Conservation (phyloP, 345 rosid species). For the Salix udensis region DNA sequence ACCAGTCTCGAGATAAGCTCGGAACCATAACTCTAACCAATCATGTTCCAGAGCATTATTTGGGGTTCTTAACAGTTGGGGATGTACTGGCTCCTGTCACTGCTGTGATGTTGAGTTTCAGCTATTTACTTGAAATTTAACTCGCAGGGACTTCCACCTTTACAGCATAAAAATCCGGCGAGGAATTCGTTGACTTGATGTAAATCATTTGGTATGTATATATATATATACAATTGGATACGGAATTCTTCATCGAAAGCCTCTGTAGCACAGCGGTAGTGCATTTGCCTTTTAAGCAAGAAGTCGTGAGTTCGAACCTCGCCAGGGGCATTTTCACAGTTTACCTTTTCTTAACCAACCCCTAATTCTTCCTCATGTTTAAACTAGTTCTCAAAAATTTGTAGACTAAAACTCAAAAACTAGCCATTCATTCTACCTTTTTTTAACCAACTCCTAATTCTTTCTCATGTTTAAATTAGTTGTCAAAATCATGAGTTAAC, state of each 20-base stretch:
- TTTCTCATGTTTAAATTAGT: too few relatives aligned
- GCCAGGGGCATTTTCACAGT: neutral
- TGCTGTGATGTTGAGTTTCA: neutral
- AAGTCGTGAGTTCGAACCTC: constrained; percentile 16
- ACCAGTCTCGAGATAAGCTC: neutral
- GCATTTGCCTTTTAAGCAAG: constrained; percentile 21
- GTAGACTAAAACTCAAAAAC: too few relatives aligned
- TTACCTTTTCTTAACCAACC: neutral
- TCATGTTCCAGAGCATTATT: neutral
- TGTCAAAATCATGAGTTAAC: too few relatives aligned
- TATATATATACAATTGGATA: rapidly evolving
- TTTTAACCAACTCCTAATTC: neutral
- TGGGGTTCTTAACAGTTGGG: neutral
- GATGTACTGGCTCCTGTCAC: neutral
- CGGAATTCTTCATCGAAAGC: neutral
- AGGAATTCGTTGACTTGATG: neutral
- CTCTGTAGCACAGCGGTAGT: constrained; percentile 30
- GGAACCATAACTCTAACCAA: neutral
- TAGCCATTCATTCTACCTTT: neutral
- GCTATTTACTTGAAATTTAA: neutral
- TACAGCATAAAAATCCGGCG: neutral
- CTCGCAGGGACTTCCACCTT: neutral
- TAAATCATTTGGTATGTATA: neutral
- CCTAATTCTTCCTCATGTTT: neutral
- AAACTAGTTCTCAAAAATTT: too few relatives aligned